These are phyloP conservation scores for Claviceps maximensis DNA, from an alignment of 2,329 filamentous ascomycete genomes.

Conservation along the genomic window DNA sequence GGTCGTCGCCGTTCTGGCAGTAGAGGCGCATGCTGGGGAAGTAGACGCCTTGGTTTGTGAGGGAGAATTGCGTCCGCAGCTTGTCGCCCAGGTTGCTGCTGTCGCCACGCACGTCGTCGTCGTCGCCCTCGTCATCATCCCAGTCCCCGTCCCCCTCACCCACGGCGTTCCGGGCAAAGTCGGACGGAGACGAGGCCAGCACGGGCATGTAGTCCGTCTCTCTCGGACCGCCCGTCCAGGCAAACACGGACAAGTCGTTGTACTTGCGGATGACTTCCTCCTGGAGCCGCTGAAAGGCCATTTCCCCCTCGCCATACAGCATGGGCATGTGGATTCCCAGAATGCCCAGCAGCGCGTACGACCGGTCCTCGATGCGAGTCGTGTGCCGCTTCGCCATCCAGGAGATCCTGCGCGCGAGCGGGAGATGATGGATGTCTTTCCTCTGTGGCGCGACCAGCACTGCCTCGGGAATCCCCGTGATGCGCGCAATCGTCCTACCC, in stretches of 20 bases:
- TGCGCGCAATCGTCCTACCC: conserved; percentile 9
- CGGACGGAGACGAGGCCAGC: neutral
- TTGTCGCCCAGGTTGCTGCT: neutral
- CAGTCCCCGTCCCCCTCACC: neutral
- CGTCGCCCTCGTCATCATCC: neutral
- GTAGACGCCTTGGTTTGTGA: conserved; percentile 2
- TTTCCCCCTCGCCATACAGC: conserved; percentile 12
- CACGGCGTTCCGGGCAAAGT: neutral
- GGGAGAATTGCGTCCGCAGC: neutral
- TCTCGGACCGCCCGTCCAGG: conserved; percentile 8
- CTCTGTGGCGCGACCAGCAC: neutral
- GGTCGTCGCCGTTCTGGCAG: neutral
- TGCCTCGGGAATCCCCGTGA: conserved; percentile 7
- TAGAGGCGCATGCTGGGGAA: neutral
- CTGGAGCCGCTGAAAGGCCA: conserved; percentile 10
- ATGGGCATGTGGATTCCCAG: conserved; percentile 15
- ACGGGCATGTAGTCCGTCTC: neutral
- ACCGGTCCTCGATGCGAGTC: conserved; percentile 12
- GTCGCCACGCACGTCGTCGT: neutral
- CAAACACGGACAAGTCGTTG: conserved; percentile 12
- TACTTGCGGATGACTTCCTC: conserved; percentile 12
- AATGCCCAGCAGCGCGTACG: conserved; percentile 15
- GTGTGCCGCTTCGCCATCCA: conserved; percentile 13
- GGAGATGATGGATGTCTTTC: neutral
- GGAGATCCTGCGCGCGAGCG: conserved; percentile 11